Evolutionary conservation across 768 basidiomycete species (phyloP).

Genomic region (Paxillus ammoniavirescens): DNA sequence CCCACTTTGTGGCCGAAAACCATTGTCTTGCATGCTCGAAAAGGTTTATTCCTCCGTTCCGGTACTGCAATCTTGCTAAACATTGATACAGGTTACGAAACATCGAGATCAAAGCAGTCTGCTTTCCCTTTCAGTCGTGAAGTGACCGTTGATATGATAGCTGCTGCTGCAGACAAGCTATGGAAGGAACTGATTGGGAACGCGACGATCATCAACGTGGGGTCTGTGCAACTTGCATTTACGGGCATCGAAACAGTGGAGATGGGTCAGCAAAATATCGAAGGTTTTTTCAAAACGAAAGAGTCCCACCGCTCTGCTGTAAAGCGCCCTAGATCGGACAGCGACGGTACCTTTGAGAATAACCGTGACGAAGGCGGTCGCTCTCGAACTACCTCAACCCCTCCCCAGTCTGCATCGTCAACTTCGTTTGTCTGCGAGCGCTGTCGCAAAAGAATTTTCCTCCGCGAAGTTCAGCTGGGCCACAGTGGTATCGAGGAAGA

Average conservation of each 20-base stretch:
- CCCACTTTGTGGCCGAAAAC: conserved; percentile 92
- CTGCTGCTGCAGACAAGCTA: conserved; percentile 71
- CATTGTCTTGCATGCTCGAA: conserved; percentile 73
- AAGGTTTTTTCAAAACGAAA: conserved; percentile 69
- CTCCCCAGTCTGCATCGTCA: not conserved
- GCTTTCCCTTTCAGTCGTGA: conserved; percentile 83
- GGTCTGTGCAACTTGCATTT: conserved; percentile 71
- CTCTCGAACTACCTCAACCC: not conserved
- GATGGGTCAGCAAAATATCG: conserved; percentile 81
- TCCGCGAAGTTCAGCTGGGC: conserved; percentile 23
- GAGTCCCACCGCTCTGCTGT: conserved; percentile 19
- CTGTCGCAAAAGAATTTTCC: conserved; percentile 48
- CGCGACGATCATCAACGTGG: conserved; percentile 57
- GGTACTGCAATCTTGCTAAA: not conserved
- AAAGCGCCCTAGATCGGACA: conserved; percentile 42
- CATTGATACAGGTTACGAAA: conserved; percentile 54
- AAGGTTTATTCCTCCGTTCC: conserved; percentile 44
- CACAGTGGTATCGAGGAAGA: conserved; percentile 21
- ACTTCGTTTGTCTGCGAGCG: conserved; percentile 56
- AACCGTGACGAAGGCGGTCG: not conserved
- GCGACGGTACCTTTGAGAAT: not conserved
- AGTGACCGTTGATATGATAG: conserved; percentile 73
- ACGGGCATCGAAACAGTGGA: conserved; percentile 75
- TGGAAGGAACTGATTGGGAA: conserved; percentile 85
- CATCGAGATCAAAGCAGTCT: conserved; percentile 75